A percentile compares a stretch with the other conserved stretches of the same genome.
Evolutionary conservation across 345 rosid species (phyloP).

Genomic region (Gossypium raimondii): DNA sequence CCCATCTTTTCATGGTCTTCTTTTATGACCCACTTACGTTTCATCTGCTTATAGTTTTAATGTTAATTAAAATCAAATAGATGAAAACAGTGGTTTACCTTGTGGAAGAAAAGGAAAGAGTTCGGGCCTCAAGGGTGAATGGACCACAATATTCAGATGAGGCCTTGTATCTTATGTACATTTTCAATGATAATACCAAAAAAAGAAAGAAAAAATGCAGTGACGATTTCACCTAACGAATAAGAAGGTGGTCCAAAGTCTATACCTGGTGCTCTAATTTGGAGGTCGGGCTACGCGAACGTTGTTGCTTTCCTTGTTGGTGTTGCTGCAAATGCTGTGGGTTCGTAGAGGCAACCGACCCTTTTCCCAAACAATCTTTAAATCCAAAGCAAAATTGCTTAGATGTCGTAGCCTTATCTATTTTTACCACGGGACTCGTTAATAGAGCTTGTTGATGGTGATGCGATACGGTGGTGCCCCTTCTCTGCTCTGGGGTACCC

Average conservation of each 20-base stretch:
- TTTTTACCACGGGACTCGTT: background rate
- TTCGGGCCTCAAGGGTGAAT: background rate
- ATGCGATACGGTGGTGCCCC: background rate
- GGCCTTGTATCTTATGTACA: background rate
- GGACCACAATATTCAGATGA: conserved; percentile 8
- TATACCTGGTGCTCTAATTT: conserved; percentile 35
- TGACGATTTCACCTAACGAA: background rate
- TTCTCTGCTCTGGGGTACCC: conserved; percentile 20
- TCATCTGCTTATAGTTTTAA: background rate
- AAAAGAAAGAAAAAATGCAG: background rate
- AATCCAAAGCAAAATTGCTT: conserved; percentile 16
- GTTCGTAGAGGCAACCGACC: conserved; percentile 16
- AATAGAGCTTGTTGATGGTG: conserved; percentile 18
- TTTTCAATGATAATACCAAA: background rate
- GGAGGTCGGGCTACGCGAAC: conserved; percentile 12
- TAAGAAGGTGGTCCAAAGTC: conserved; percentile 12
- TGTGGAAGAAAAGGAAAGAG: background rate
- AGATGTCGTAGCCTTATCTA: background rate
- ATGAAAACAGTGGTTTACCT: background rate
- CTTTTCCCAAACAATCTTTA: conserved; percentile 25
- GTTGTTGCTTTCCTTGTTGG: background rate
- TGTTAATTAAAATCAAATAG: background rate
- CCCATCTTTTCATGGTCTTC: background rate
- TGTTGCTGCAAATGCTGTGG: conserved; percentile 5
- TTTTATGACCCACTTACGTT: background rate